A percentile compares a stretch with the other conserved stretches of the same genome.
These are phyloP conservation scores for Leonotis leonurus DNA, from an alignment of 257 asterid genomes.

Conservation along the genomic window DNA sequence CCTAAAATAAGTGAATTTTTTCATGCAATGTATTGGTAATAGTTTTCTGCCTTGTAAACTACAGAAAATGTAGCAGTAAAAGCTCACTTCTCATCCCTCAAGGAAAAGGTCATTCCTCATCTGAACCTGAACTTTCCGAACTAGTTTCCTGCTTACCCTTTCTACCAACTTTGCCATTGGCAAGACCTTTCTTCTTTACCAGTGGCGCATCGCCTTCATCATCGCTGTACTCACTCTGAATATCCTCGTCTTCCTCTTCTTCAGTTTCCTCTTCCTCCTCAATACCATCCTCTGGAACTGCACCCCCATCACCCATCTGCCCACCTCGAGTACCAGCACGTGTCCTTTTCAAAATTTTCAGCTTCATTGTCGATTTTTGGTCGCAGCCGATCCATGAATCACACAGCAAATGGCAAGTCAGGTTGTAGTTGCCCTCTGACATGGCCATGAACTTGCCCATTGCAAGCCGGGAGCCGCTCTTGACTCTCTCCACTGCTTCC, in stretches of 20 bases:
- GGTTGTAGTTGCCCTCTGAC: conserved; percentile 59
- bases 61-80: background rate
- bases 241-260: conserved; percentile 64
- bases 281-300: conserved; percentile 26
- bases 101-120: conserved; percentile 35
- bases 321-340: conserved; percentile 55
- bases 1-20: background rate
- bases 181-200: conserved; percentile 16
- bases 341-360: conserved; percentile 57
- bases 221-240: conserved; percentile 79
- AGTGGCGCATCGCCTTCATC: conserved; percentile 42
- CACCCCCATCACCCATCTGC: conserved; percentile 27
- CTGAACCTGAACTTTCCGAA: conserved; percentile 39
- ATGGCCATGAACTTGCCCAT: conserved; percentile 72
- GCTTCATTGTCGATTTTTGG: conserved; percentile 35
- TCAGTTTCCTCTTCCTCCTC: conserved; percentile 63
- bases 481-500: conserved; percentile 59
- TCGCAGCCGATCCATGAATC: conserved; percentile 91
- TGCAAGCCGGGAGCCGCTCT: conserved; percentile 59
- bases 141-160: conserved; percentile 27
- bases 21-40: background rate
- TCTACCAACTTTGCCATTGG: conserved; percentile 25
- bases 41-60: background rate
- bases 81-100: conserved; percentile 39
- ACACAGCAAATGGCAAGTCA: conserved; percentile 61